Evolutionary conservation across 345 rosid genomes (phyloP).

Genomic region (Stellera chamaejasme): DNA sequence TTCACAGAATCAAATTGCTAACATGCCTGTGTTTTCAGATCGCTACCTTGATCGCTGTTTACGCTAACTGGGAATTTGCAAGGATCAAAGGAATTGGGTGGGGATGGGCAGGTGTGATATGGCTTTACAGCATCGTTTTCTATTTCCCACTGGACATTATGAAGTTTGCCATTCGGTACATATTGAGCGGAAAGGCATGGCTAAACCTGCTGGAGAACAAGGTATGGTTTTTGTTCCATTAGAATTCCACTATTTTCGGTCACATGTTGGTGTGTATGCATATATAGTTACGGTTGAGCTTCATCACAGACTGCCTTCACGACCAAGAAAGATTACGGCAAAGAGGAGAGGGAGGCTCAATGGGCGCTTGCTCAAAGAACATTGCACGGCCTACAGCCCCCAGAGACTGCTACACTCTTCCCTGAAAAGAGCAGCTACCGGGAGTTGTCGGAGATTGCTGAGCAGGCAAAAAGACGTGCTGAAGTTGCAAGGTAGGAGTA

Average conservation of each 20-base stretch:
- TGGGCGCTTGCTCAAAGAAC: constrained; percentile 80
- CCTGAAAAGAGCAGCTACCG: constrained; percentile 48
- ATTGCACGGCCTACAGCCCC: constrained; percentile 60
- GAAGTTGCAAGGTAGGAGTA: constrained; percentile 82
- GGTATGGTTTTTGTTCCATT: constrained; percentile 25
- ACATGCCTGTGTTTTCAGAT: constrained; percentile 28
- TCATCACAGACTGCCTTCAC: constrained; percentile 61
- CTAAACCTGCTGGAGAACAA: constrained; percentile 54
- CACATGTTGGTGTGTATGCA: background rate
- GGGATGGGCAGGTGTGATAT: constrained; percentile 85
- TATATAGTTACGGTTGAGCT: too few relatives aligned
- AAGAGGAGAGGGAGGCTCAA: constrained; percentile 76
- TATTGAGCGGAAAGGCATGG: constrained; percentile 74
- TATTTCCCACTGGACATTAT: constrained; percentile 62
- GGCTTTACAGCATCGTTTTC: constrained; percentile 63
- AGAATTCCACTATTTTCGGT: background rate
- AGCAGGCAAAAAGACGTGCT: constrained; percentile 75
- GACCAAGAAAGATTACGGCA: constrained; percentile 74
- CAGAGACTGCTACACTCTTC: constrained; percentile 30
- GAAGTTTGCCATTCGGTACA: constrained; percentile 65
- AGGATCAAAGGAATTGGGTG: constrained; percentile 63
- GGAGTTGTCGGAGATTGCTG: constrained; percentile 69
- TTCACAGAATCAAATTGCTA: too few relatives aligned
- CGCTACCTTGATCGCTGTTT: constrained; percentile 65
- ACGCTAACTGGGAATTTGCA: constrained; percentile 59